phyloP scores from a whole-genome alignment of 1,284 basidiomycete species.

The Taiwanofungus camphoratus region DNA sequence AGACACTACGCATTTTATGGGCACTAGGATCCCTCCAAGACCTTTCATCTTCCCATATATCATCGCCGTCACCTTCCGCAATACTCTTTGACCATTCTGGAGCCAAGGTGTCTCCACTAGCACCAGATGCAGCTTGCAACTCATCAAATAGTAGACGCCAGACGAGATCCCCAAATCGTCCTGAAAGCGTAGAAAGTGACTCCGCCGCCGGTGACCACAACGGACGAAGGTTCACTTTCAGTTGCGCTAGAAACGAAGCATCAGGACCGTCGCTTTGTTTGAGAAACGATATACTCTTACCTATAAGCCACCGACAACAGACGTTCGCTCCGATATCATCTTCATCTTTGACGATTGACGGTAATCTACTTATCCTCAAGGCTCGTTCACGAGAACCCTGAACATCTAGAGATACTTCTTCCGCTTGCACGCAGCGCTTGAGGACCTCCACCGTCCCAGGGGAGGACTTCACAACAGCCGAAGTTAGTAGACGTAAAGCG shows the following conservation, averaged over 20 bases:
- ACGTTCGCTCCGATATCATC: slow-evolving; percentile 50
- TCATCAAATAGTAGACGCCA: slow-evolving; percentile 73
- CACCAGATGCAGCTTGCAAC: slow-evolving; percentile 32
- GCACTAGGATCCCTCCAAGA: slow-evolving; percentile 71
- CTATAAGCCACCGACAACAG: slow-evolving; percentile 60
- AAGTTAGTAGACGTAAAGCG: slow-evolving; percentile 50
- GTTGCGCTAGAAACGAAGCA: slow-evolving; percentile 50
- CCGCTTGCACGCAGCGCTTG: slow-evolving; percentile 63
- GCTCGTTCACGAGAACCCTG: slow-evolving; percentile 81
- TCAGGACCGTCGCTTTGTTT: neutral
- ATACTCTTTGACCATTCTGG: slow-evolving; percentile 22
- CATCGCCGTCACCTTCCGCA: slow-evolving; percentile 29
- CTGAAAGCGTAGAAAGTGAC: slow-evolving; percentile 56
- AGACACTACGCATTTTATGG: slow-evolving; percentile 47
- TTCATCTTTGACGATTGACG: slow-evolving; percentile 46
- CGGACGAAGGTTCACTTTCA: slow-evolving; percentile 89
- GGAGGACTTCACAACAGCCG: slow-evolving; percentile 35
- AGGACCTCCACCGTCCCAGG: slow-evolving; percentile 51
- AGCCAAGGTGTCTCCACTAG: slow-evolving; percentile 10
- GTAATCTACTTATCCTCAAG: slow-evolving; percentile 60
- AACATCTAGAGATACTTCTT: slow-evolving; percentile 69
- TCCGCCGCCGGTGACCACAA: slow-evolving; percentile 80
- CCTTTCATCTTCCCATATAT: slow-evolving; percentile 60
- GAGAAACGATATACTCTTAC: slow-evolving; percentile 26
- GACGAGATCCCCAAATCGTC: slow-evolving; percentile 58